phyloP scores from a whole-genome alignment of 2,329 filamentous ascomycete genomes.

The Aspergillus felis region DNA sequence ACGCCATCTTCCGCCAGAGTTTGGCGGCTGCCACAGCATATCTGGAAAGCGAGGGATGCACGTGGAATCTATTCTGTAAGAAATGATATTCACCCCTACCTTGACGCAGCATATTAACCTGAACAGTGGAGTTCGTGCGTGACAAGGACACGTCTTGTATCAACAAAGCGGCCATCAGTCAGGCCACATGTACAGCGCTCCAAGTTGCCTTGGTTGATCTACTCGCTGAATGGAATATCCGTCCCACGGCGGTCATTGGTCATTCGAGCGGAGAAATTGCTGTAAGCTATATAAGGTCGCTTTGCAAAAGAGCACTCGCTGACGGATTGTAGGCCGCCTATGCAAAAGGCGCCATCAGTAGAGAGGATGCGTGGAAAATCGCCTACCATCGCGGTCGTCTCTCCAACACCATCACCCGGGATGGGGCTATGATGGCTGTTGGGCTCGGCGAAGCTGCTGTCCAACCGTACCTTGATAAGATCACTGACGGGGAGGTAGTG shows the following conservation, averaged over 20 bases:
- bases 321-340: not conserved
- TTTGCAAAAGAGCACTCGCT: too few relatives aligned
- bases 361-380: not conserved
- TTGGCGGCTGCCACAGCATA: not conserved
- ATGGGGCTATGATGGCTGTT: constrained; percentile 14
- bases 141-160: not conserved
- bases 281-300: not conserved
- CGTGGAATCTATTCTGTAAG: too few relatives aligned
- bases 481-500: not conserved
- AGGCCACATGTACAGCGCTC: constrained; percentile 16
- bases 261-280: constrained; percentile 2
- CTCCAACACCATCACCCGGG: not conserved
- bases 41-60: too few relatives aligned
- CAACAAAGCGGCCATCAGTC: constrained; percentile 3
- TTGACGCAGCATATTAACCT: too few relatives aligned
- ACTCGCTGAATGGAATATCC: constrained; percentile 3
- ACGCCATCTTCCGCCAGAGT: not conserved
- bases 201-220: constrained; percentile 16
- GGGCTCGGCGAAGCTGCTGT: constrained; percentile 7
- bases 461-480: not conserved
- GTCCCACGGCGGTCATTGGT: not conserved
- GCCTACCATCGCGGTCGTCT: not conserved
- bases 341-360: not conserved
- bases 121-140: constrained; percentile 4
- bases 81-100: too few relatives aligned